Conservation (phyloP, 352 stramenopile genomes). For the Phytophthora litchii region DNA sequence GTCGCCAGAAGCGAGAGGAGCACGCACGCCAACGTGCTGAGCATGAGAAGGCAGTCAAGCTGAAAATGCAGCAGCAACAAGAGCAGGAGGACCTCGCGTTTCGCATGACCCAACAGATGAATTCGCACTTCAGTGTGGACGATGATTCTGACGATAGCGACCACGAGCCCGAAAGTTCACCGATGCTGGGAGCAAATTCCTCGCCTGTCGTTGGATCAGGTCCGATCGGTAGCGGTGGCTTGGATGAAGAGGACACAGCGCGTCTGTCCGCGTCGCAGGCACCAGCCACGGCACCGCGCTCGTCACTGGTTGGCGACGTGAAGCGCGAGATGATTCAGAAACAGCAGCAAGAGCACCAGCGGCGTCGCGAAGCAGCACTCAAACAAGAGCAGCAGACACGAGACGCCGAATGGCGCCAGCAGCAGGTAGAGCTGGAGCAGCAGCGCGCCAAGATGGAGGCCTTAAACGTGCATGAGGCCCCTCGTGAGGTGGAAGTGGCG, state of each 20-base stretch:
- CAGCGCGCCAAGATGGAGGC: constrained; percentile 31
- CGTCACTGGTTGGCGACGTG: constrained; percentile 65
- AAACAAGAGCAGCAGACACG: constrained; percentile 52
- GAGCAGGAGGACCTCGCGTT: constrained; percentile 53
- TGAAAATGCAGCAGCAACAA: constrained; percentile 35
- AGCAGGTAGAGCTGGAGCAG: constrained; percentile 42
- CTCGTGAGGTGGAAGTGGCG: constrained; percentile 41
- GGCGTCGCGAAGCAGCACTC: constrained; percentile 62
- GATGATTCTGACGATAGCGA: constrained; percentile 40
- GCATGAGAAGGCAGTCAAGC: constrained; percentile 45
- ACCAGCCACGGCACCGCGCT: constrained; percentile 38
- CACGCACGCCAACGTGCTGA: constrained; percentile 63
- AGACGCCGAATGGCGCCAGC: constrained; percentile 31
- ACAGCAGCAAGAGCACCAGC: constrained; percentile 65
- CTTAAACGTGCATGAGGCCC: constrained; percentile 19
- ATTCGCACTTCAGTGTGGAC: constrained; percentile 43
- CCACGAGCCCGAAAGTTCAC: constrained; percentile 34
- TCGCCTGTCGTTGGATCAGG: constrained; percentile 16
- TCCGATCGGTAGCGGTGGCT: constrained; percentile 15
- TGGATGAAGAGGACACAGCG: constrained; percentile 7
- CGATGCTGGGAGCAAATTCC: neutral
- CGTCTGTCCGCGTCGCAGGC: constrained; percentile 8
- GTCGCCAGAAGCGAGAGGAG: constrained; percentile 72
- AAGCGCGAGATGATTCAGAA: constrained; percentile 76
- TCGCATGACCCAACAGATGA: constrained; percentile 44